Conservation (phyloP, 345 rosid species). For the Dimocarpus longan region DNA sequence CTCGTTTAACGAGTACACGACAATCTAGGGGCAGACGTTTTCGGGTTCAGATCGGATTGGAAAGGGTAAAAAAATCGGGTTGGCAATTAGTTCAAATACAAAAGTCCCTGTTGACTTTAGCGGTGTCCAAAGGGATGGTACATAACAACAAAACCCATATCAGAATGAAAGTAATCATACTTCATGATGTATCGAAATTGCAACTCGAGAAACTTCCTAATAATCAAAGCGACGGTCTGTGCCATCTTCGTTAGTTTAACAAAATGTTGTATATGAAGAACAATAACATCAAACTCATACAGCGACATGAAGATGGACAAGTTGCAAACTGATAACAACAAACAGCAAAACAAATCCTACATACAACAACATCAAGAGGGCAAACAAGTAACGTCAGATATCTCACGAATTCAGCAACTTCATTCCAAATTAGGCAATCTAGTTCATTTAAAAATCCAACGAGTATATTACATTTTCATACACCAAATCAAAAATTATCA, state of each 20-base stretch:
- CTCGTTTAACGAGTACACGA: too few species aligned
- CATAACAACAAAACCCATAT: constrained; percentile 55
- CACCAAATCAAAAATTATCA: not conserved
- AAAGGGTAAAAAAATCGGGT: too few species aligned
- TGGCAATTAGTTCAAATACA: too few species aligned
- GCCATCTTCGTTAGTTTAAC: not conserved
- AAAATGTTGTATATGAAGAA: not conserved
- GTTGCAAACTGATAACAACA: not conserved
- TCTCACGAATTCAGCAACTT: too few species aligned
- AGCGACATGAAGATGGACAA: not conserved
- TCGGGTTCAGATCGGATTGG: too few species aligned
- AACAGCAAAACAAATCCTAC: not conserved
- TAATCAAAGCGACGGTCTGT: not conserved
- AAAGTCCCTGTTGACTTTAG: constrained; percentile 54
- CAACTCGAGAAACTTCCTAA: not conserved
- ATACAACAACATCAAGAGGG: too few species aligned
- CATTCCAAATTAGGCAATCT: too few species aligned
- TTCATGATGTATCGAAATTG: not conserved
- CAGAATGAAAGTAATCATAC: not conserved
- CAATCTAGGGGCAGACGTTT: too few species aligned
- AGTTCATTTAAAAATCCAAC: not conserved
- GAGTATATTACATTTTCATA: not conserved
- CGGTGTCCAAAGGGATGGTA: constrained; percentile 83
- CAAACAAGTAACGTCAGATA: too few species aligned
- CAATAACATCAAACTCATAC: not conserved